Evolutionary conservation across 2,329 filamentous ascomycete species (phyloP).

Genomic region (Phoma sp.): DNA sequence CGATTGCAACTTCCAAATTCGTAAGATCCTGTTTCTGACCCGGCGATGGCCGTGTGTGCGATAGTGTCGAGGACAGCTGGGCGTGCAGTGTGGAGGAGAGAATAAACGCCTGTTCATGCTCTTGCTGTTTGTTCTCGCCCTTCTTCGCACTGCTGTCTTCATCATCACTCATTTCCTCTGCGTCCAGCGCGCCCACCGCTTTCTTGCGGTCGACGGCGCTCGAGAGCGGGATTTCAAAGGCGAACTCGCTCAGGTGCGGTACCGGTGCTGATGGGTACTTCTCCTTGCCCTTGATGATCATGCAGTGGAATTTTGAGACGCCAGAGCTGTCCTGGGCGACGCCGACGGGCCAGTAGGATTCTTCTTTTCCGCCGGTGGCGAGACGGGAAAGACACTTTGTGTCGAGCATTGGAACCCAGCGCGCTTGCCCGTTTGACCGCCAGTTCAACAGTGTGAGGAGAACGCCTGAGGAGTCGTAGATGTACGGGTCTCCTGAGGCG

Average conservation of each 20-base stretch:
- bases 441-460: conserved; percentile 89
- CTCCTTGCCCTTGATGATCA: conserved; percentile 96
- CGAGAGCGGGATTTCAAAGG: conserved; percentile 83
- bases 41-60: conserved; percentile 69
- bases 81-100: conserved; percentile 74
- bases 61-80: conserved; percentile 77
- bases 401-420: conserved; percentile 91
- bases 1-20: conserved; percentile 80
- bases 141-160: conserved; percentile 17
- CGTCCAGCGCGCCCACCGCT: conserved; percentile 36
- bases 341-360: conserved; percentile 94
- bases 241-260: conserved; percentile 90
- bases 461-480: conserved; percentile 92
- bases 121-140: conserved; percentile 59
- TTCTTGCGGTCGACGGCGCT: conserved; percentile 54
- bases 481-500: conserved; percentile 90
- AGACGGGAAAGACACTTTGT: conserved; percentile 84
- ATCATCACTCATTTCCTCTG: conserved; percentile 46
- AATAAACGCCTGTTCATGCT: conserved; percentile 82
- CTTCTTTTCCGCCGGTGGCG: conserved; percentile 82
- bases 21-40: conserved; percentile 72
- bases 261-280: conserved; percentile 85
- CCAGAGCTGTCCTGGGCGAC: conserved; percentile 88
- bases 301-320: conserved; percentile 92
- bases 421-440: conserved; percentile 83